Base-by-base conservation (phyloP, 2,329 filamentous ascomycete genomes). In the Arthrobotrys sinensis region DNA sequence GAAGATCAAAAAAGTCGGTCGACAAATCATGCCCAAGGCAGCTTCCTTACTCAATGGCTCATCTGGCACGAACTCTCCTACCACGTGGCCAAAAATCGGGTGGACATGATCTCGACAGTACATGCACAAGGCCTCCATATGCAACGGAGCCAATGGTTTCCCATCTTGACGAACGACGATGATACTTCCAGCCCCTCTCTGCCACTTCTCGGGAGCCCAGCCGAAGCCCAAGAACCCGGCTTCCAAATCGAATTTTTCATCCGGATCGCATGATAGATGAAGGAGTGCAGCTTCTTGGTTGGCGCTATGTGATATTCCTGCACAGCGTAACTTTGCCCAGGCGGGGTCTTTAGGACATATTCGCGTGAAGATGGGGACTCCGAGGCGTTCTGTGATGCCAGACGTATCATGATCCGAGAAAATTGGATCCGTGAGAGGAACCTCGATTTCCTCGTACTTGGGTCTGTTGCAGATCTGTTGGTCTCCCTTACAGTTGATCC, bases 401-500 rank as follows among this genome's bases (percentile, higher is more conserved):
- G 65, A 69, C 7, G 50, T 69, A 19, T 57, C 34, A n/a, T 38
- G n/a, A 3, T 19, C n/a, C 14, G 36, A 32, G 21, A 69, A 69
- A 12, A 69, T 69, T 14, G 48, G 19, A 21, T 57, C 65, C 19
- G 19, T 57, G n/a, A 21, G 10, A 32, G 16, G 11, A 14, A 66
- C 6, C 8, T 57, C n/a, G 50, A 60, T 6, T 1, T 36, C 32
- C 60, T 69, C 65, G 52, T 45, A 69, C 8, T 45, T 12, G 1
- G 65, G 65, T 34, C 36, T 57, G 14, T 69, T 24, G 10, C 24
- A 32, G 12, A 45, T 38, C 12, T 19, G 28, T 4, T 4, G 38
- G 19, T 69, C 65, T 6, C 65, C 65, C 2, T 16, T 12, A 50
- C 65, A 69, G 65, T 69, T 69, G 12, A 69, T 55, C 16, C 50